Base-by-base conservation (phyloP, 139 green algal genomes). In the Trebouxia sp. region DNA sequence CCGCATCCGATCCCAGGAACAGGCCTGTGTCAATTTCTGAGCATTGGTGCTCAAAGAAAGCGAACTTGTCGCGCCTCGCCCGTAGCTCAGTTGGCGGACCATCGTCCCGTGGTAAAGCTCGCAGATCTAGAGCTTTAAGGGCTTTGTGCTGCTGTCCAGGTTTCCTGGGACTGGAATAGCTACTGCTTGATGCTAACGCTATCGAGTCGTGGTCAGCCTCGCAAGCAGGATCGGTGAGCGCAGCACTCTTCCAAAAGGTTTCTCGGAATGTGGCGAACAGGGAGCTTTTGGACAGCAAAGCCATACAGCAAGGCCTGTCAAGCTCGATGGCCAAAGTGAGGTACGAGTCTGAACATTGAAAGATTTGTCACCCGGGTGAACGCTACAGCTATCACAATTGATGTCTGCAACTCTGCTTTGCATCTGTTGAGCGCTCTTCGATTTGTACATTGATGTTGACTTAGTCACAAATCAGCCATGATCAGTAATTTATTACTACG, bases 1-100 rank as follows among this genome's bases (percentile, higher is more conserved):
- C 95, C 1, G 78, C 78, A 79, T 98, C 95, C 28, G 92, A 91
- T 11, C 88, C 89, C 5, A 99, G 77, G 81, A 91, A 98, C 38
- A 99, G 75, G 17, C 93, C 87, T 0, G 94, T 85, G 7, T 83
- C 83, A 2, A 98, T 90, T 48, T 89, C 69, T 3, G 86, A 93
- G 87, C 93, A 97, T 28, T 94, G 84, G 48, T 88, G 85, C 75
- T 96, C 89, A 56, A 92, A 96, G 32, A 83, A 83, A 1, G 89
- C 78, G 37, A 94, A 89, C 75, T 96, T 97, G 35, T 93, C 83
- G 9, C 90, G 84, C 30, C 92, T 86, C 14, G 87, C 85, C 32
- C 78, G 51, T 48, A 83, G 38, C 37, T 83, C 79, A 10, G 38
- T 91, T 8, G 89, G 88, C 5, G 88, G 90, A 7, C 80, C 88